Evolutionary conservation across 768 basidiomycete genomes (phyloP).

Genomic region (Russula griseocarnosa): DNA sequence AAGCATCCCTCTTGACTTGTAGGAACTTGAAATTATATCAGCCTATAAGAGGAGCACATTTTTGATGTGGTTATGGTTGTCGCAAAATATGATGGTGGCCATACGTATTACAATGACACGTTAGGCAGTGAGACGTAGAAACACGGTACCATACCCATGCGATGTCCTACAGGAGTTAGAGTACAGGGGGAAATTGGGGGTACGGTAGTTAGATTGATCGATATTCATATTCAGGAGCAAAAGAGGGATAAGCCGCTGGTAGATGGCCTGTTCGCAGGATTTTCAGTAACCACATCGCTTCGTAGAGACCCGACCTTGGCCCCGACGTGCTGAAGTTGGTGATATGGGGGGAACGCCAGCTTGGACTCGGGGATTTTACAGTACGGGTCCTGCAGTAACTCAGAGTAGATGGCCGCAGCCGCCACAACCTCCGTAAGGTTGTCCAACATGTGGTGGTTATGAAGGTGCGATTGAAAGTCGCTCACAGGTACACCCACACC

Average conservation of each 20-base stretch:
- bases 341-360: neutral
- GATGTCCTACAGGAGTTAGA: neutral
- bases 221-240: neutral
- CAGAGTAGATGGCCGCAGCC: too few relatives aligned
- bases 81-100: neutral
- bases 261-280: neutral
- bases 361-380: neutral
- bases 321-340: neutral
- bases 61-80: too few relatives aligned
- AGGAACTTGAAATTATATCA: neutral
- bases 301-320: neutral
- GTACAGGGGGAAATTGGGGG: neutral
- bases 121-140: neutral
- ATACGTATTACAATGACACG: neutral
- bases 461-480: too few relatives aligned
- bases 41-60: neutral
- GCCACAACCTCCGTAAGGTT: too few relatives aligned
- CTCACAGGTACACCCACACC: too few relatives aligned
- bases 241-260: neutral
- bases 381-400: neutral
- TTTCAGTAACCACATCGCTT: neutral
- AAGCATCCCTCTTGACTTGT: neutral
- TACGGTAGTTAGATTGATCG: neutral
- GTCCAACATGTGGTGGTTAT: too few relatives aligned
- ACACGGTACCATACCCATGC: neutral